A percentile compares a stretch with the other conserved stretches of the same genome.
Evolutionary conservation across 768 basidiomycete genomes (phyloP).

Genomic region (Hemileccinum impolitum): DNA sequence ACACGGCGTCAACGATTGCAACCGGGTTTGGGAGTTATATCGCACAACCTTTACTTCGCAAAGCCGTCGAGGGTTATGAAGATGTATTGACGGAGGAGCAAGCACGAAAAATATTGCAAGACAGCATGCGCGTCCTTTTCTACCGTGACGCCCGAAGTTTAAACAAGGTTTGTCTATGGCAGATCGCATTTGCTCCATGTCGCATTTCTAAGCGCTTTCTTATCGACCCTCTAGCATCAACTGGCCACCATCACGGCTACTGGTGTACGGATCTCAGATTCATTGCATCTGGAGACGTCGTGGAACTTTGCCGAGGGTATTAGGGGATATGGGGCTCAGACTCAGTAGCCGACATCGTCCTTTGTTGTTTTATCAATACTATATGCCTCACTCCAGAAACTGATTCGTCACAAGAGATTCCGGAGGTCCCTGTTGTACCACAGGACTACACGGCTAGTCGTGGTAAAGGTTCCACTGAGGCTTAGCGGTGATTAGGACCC

Average conservation of each 20-base stretch:
- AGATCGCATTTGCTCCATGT: neutral
- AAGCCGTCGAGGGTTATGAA: slow-evolving; percentile 83
- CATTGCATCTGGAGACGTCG: slow-evolving; percentile 67
- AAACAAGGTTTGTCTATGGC: slow-evolving; percentile 69
- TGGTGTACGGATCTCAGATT: slow-evolving; percentile 78
- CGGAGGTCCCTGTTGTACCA: neutral
- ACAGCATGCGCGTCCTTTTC: slow-evolving; percentile 89
- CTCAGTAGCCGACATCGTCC: slow-evolving; percentile 48
- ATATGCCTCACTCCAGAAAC: neutral
- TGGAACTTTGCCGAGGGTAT: slow-evolving; percentile 95
- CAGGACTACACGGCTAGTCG: neutral
- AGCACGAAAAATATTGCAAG: slow-evolving; percentile 73
- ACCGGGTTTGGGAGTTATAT: slow-evolving; percentile 94
- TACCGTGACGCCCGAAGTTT: slow-evolving; percentile 95
- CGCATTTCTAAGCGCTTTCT: neutral
- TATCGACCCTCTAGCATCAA: slow-evolving; percentile 71
- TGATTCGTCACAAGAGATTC: too few species aligned
- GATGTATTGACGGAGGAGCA: slow-evolving; percentile 73
- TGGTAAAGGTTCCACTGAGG: too few species aligned
- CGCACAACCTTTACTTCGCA: slow-evolving; percentile 88
- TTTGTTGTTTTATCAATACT: slow-evolving; percentile 8
- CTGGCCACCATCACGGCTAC: slow-evolving; percentile 80
- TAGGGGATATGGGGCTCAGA: slow-evolving; percentile 87
- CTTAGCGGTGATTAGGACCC: too few species aligned
- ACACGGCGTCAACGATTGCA: slow-evolving; percentile 87